A percentile compares a stretch with the other conserved stretches of the same genome.
phyloP scores from a whole-genome alignment of 179 eudicot genomes.

The Amaranthus tricolor region DNA sequence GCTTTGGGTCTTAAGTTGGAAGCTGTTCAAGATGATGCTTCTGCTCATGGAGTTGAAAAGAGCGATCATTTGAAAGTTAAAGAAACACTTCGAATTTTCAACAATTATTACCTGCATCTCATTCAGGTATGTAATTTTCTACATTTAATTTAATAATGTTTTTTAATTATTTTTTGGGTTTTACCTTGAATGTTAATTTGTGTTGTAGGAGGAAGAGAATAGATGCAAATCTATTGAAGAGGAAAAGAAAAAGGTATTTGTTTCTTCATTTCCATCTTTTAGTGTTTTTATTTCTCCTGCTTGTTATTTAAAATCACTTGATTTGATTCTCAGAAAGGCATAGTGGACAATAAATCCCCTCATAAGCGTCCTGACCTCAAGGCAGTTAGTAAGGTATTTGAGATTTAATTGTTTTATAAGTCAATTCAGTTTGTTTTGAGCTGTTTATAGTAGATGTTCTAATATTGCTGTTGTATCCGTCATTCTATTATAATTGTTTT shows the following conservation, averaged over 20 bases:
- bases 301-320: background rate
- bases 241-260: slow-evolving; percentile 25
- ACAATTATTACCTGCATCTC: slow-evolving; percentile 51
- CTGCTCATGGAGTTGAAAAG: slow-evolving; percentile 27
- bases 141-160: no score
- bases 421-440: no score
- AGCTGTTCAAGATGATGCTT: slow-evolving; percentile 19
- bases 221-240: slow-evolving; percentile 40
- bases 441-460: no score
- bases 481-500: no score
- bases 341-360: slow-evolving; percentile 20
- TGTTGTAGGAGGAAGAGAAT: slow-evolving; percentile 57
- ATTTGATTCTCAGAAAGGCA: slow-evolving; percentile 26
- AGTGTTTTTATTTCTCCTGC: background rate
- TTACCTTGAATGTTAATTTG: background rate
- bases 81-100: slow-evolving; percentile 47
- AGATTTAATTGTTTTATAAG: no score
- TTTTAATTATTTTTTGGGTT: background rate
- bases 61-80: slow-evolving; percentile 48
- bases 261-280: background rate
- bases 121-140: slow-evolving; percentile 39
- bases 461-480: no score
- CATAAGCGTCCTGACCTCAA: slow-evolving; percentile 85
- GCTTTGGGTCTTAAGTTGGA: slow-evolving; percentile 25
- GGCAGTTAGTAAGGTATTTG: slow-evolving; percentile 60